Evolutionary conservation across 371 early-diverging fungal species (phyloP).

Genomic region (Circinella umbellata): DNA sequence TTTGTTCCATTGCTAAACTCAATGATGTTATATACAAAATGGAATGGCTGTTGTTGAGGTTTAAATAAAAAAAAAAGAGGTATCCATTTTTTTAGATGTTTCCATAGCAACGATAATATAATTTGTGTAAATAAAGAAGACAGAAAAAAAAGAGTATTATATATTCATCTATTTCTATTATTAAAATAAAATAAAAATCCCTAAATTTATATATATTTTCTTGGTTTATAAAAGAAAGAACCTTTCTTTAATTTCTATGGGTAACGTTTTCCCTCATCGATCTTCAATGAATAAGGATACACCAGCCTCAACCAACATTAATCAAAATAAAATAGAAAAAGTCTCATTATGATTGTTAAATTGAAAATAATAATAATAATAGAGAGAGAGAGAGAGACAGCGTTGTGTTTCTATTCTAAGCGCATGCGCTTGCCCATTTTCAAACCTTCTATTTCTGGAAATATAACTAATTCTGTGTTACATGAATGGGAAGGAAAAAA

Average conservation of each 20-base stretch:
- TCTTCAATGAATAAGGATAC: neutral
- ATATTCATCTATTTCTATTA: neutral
- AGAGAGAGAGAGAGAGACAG: neutral
- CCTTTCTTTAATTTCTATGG: too few species aligned
- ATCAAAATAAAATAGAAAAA: neutral
- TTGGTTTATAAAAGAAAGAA: too few species aligned
- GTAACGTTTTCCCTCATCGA: too few species aligned
- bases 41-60: too few species aligned
- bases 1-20: neutral
- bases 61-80: too few species aligned
- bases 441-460: conserved; percentile 4
- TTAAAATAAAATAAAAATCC: neutral
- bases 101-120: neutral
- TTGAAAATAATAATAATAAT: neutral
- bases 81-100: too few species aligned
- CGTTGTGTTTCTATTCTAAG: conserved; percentile 2
- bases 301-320: neutral
- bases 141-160: neutral
- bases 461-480: conserved; percentile 9
- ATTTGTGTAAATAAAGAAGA: neutral
- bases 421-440: neutral
- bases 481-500: neutral
- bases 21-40: neutral
- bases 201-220: neutral
- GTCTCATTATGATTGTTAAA: too few species aligned